Evolutionary conservation across 345 rosid species (phyloP).

Genomic region (Noccaea caerulescens): DNA sequence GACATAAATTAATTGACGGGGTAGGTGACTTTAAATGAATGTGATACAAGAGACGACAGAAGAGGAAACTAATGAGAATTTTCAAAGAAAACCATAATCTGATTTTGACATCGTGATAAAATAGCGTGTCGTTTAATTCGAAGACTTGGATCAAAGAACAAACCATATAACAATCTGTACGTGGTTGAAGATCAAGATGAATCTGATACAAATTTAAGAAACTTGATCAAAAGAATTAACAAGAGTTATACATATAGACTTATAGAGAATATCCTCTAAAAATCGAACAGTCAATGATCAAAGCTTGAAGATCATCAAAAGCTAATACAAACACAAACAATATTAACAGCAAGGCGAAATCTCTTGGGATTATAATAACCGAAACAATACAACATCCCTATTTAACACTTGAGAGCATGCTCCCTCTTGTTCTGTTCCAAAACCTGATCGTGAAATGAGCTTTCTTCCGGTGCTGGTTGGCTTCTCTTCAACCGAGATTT

Average conservation of each 20-base stretch:
- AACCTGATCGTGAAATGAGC: conserved; percentile 1
- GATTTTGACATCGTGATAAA: conserved; percentile 11
- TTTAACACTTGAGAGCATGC: conserved; percentile 28
- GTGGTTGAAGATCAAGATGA: neutral
- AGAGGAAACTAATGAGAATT: conserved; percentile 21
- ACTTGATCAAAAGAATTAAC: conserved; percentile 31
- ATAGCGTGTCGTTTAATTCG: no score
- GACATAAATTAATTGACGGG: conserved; percentile 27
- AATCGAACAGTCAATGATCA: conserved; percentile 27
- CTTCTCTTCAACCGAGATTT: conserved; percentile 18
- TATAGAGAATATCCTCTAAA: conserved; percentile 20
- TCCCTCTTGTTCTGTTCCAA: conserved; percentile 20
- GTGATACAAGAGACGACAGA: conserved; percentile 29
- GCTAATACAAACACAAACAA: conserved; percentile 41
- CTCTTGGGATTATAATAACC: conserved; percentile 15
- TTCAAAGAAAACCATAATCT: conserved; percentile 22
- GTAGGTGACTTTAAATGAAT: conserved; percentile 29
- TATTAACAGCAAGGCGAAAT: conserved; percentile 26
- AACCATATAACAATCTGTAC: neutral
- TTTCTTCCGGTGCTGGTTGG: conserved; percentile 7
- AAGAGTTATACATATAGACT: conserved; percentile 26
- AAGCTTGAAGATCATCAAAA: conserved; percentile 10
- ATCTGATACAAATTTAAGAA: conserved; percentile 15
- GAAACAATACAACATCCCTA: conserved; percentile 37
- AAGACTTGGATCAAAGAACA: no score